Evolutionary conservation across 1,139 yeast genomes (phyloP), one percentile per base, ranked within the genome.

Genomic region (Hansenula sp.): DNA sequence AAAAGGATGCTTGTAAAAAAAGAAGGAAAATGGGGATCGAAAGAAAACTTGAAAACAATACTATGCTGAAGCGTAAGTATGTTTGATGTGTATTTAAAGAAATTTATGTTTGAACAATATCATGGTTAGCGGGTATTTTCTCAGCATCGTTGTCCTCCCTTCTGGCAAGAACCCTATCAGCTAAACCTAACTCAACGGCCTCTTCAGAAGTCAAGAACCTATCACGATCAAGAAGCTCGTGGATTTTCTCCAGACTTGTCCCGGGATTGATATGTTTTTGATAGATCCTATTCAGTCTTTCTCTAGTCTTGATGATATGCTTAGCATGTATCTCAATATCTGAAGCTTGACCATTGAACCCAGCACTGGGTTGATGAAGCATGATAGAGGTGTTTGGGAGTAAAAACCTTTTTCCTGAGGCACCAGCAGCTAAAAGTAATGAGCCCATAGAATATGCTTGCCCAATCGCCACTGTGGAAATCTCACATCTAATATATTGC

Each of bases 391-490:
- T 58, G 36, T 63, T 59, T 16, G 68, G 68, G 19, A 63, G 43
- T 19, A 61, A 54, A 47, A 58, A 58, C 18, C 68, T 48, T 36
- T 54, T 52, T 2, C 63, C 64, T 19, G 46, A 44, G 9, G 51
- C 54, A 7, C 68, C 68, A 11, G 61, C 54, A 16, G 62, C 59
- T 8, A 63, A 44, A 27, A 63, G 48, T 19, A 63, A 43, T 4
- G 65, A 59, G 2, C 59, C 68, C 68, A 63, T 63, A 11, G 66
- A 60, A 28, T 63, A 62, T 4, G 67, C 66, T 42, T 62, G 63
- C 3, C 68, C 68, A 10, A 63, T 50, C 37, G 68, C 65, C 25
- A 63, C 61, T 2, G 68, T 63, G 9, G 63, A 59, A 8, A 63
- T 65, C 5, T 65, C 65, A 27, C 62, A 51, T 24, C 50, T 45